These are phyloP conservation scores for Annona squamosa DNA, from an alignment of 164 flowering plant genomes.

Conservation along the genomic window DNA sequence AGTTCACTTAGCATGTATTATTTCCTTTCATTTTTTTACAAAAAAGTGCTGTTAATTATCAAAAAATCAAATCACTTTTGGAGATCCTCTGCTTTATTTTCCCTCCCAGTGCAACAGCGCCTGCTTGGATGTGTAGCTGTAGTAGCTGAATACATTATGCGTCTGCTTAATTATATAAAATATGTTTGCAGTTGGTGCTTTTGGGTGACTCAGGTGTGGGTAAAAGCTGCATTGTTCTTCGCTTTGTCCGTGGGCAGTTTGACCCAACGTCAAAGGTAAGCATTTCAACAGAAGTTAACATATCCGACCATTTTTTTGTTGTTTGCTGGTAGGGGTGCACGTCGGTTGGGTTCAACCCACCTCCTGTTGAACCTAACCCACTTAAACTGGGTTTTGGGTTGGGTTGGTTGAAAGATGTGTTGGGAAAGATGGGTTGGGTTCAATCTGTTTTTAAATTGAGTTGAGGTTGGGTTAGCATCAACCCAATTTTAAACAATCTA, in stretches of 20 bases:
- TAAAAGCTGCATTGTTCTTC: conserved; percentile 97
- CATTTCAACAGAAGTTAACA: conserved; percentile 1
- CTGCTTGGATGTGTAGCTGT: background rate
- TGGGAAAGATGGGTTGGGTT: too few relatives aligned
- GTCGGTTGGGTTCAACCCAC: background rate
- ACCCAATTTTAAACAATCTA: too few relatives aligned
- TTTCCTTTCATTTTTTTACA: too few relatives aligned
- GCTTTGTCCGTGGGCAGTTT: conserved; percentile 99
- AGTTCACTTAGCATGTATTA: too few relatives aligned
- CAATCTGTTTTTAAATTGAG: too few relatives aligned
- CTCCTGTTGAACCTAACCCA: background rate
- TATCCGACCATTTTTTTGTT: background rate
- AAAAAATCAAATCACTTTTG: too few relatives aligned
- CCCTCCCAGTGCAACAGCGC: background rate
- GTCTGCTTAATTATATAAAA: background rate
- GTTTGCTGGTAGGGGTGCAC: background rate
- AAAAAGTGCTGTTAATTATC: too few relatives aligned
- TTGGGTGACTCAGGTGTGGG: conserved; percentile 99
- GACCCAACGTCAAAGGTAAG: conserved; percentile 96
- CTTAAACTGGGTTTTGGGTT: background rate
- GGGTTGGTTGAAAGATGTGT: too few relatives aligned
- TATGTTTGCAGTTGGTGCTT: conserved; percentile 64
- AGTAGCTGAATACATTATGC: background rate
- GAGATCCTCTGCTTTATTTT: too few relatives aligned
- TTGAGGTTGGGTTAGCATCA: too few relatives aligned